phyloP scores from a whole-genome alignment of 2,329 filamentous ascomycete species.

The Fusarium graminum region DNA sequence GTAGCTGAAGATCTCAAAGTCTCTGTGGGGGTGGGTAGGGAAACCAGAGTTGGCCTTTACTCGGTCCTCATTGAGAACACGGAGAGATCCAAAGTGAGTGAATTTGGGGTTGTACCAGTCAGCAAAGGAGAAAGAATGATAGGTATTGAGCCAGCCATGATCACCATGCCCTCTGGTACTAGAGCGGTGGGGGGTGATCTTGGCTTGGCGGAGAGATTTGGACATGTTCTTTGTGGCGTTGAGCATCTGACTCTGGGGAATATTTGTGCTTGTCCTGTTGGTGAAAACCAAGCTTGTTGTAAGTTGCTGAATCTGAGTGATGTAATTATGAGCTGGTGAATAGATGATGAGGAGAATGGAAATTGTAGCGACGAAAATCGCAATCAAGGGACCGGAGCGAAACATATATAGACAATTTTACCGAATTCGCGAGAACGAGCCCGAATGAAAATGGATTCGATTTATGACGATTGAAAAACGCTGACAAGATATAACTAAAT shows the following conservation, averaged over 20 bases:
- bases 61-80: conserved; percentile 91
- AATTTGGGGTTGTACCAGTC: conserved; percentile 75
- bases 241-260: conserved; percentile 48
- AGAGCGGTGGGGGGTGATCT: conserved; percentile 81
- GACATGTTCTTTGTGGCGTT: conserved; percentile 66
- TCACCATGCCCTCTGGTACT: conserved; percentile 79
- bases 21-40: conserved; percentile 85
- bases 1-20: conserved; percentile 92
- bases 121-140: conserved; percentile 89
- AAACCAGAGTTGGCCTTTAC: conserved; percentile 81
- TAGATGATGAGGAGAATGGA: conserved; percentile 55
- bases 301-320: conserved; percentile 43
- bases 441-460: conserved; percentile 23
- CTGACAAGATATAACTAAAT: conserved; percentile 47
- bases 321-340: conserved; percentile 45
- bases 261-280: conserved; percentile 19
- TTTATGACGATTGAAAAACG: conserved; percentile 46
- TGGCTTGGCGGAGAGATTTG: conserved; percentile 74
- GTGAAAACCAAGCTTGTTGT: conserved; percentile 36
- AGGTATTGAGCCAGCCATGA: conserved; percentile 89
- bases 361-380: conserved; percentile 55
- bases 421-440: conserved; percentile 48
- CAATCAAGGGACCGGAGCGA: conserved; percentile 51
- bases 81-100: conserved; percentile 78
- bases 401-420: conserved; percentile 55